Base-by-base conservation (phyloP, 352 stramenopile genomes). In the Sclerospora graminicola region DNA sequence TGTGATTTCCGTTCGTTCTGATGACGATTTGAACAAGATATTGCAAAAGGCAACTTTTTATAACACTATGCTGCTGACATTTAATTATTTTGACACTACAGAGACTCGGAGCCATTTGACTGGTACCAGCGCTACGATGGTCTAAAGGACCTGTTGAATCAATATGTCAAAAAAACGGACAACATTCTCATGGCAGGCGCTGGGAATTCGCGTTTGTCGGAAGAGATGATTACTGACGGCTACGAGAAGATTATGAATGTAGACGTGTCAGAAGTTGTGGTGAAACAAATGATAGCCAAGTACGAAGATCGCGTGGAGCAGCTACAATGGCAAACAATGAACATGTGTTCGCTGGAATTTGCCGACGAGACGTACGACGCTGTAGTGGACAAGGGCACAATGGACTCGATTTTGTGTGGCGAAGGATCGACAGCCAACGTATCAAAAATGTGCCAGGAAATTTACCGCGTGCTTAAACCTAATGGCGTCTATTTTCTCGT, bases 141-240 rank as follows among this genome's bases (percentile, higher is more conserved):
- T 0, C 31, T 96, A 4, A 94, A 93, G 63, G 86, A 96, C 32
- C 60, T 95, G 16, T 28, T 97, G 32, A 77, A 69, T 29, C 82
- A 96, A 56, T 95, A 97, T 35, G 63, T 98, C 10, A 95, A 96
- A 60, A 97, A 97, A 69, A 90, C 87, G 38, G 92, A 97, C 53
- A 51, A 68, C 15, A 83, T 98, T 34, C 69, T 98, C 8, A 97
- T 97, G 81, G 63, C 85, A 7, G 92, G 92, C 32, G 88, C 82
- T 11, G 92, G 92, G 39, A 98, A 97, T 63, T 98, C 91, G 34
- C 69, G 87, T 0, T 58, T 98, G 40, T 97, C 79, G 41, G 92
- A 98, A 57, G 92, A 98, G 46, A 97, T 98, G 89, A 89, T 91
- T 36, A 94, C 96, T 51, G 91, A 98, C 62, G 91, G 84, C 4